Conservation (phyloP, 1,139 yeast genomes). For the Kodamaea ohmeri region DNA sequence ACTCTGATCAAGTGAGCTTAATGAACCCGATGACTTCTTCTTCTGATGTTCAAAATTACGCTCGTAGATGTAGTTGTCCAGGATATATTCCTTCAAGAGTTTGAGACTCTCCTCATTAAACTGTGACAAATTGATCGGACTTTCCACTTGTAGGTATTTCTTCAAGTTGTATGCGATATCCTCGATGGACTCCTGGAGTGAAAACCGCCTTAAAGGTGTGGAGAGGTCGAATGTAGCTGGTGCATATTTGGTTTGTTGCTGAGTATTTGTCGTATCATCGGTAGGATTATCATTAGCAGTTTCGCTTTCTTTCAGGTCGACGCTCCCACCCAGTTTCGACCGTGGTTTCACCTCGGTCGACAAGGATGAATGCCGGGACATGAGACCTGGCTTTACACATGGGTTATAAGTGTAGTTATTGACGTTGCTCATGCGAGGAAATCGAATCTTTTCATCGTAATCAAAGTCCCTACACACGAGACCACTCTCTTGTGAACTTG, state of each 20-base stretch:
- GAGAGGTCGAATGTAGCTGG: slow-evolving; percentile 45
- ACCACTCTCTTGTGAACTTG: slow-evolving; percentile 10
- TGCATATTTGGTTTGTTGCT: no score
- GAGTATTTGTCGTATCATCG: no score
- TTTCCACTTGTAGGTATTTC: slow-evolving; percentile 10
- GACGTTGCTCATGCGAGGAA: slow-evolving; percentile 39
- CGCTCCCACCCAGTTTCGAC: background rate
- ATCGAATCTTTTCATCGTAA: slow-evolving; percentile 45
- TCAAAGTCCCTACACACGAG: slow-evolving; percentile 28
- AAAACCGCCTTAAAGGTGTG: slow-evolving; percentile 33
- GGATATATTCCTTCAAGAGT: slow-evolving; percentile 17
- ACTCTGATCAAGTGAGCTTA: background rate
- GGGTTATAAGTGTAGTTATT: slow-evolving; percentile 26
- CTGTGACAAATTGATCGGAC: slow-evolving; percentile 8
- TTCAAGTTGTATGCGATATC: slow-evolving; percentile 10
- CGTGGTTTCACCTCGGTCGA: background rate
- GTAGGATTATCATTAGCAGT: no score
- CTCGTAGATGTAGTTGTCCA: slow-evolving; percentile 19
- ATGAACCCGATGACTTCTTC: background rate
- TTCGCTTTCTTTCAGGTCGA: background rate
- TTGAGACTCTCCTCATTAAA: slow-evolving; percentile 15
- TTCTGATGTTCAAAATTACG: slow-evolving; percentile 15
- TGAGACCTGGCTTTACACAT: slow-evolving; percentile 7
- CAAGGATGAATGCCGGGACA: slow-evolving; percentile 10
- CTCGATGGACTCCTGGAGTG: slow-evolving; percentile 20